phyloP scores from a whole-genome alignment of 306 rosid genomes.

The Cicer judaicum region DNA sequence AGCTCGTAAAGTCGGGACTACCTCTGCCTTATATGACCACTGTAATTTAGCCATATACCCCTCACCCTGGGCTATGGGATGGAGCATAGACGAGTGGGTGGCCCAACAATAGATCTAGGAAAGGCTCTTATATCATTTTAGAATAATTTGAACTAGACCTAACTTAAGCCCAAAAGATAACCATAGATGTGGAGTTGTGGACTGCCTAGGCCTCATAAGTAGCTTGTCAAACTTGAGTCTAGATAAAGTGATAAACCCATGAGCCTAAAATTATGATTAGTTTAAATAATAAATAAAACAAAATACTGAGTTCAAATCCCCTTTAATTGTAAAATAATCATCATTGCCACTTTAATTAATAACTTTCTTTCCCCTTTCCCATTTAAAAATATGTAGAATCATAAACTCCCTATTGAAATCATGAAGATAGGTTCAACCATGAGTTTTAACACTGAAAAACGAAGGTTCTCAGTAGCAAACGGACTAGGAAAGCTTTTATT shows the following conservation, averaged over 20 bases:
- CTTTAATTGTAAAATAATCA: no score
- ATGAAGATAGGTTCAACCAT: neutral
- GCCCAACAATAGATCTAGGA: neutral
- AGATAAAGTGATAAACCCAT: no score
- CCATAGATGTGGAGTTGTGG: neutral
- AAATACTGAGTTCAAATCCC: no score
- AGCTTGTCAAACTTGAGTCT: no score
- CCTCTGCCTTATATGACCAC: neutral
- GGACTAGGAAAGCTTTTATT: slow-evolving; percentile 9
- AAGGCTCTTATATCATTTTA: neutral
- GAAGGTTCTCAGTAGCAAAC: neutral
- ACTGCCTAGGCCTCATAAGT: no score
- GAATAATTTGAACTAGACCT: neutral
- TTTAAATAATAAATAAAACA: no score
- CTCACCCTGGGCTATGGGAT: neutral
- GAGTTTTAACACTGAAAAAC: neutral
- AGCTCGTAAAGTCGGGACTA: neutral
- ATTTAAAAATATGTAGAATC: no score
- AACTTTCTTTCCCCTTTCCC: no score
- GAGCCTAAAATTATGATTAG: no score
- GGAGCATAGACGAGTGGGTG: neutral
- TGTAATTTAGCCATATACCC: neutral
- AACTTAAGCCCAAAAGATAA: neutral
- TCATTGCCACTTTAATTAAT: no score
- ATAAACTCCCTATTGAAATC: neutral